Percentiles rank a stretch among this genome's conserved stretches.
Conservation (phyloP, 2,329 filamentous ascomycete species). For the Leptoxyphium fumago region DNA sequence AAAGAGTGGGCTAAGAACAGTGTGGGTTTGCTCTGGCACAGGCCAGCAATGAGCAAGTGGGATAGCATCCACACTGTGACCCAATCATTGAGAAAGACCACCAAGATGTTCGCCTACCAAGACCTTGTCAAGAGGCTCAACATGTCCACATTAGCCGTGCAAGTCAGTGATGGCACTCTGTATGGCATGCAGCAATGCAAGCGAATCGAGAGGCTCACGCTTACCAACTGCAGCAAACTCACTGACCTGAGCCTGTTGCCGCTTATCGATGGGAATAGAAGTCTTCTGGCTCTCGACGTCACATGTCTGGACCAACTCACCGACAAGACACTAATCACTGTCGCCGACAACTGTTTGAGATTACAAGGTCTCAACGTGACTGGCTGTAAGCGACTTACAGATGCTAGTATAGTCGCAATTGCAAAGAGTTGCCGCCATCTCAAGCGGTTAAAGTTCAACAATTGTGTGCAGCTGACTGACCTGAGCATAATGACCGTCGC, state of each 20-base stretch:
- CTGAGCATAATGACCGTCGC: slow-evolving; percentile 74
- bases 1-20: slow-evolving; percentile 85
- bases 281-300: slow-evolving; percentile 79
- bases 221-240: slow-evolving; percentile 76
- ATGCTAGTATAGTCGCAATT: slow-evolving; percentile 67
- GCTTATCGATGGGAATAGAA: slow-evolving; percentile 63
- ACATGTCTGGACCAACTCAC: slow-evolving; percentile 70
- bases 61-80: slow-evolving; percentile 67
- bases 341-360: slow-evolving; percentile 68
- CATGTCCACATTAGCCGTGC: slow-evolving; percentile 59
- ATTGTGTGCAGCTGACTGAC: slow-evolving; percentile 74
- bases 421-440: slow-evolving; percentile 73
- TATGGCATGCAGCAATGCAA: slow-evolving; percentile 71
- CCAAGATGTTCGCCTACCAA: slow-evolving; percentile 78
- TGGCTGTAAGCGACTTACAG: slow-evolving; percentile 68
- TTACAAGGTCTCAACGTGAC: slow-evolving; percentile 91
- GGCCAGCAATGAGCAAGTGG: slow-evolving; percentile 82
- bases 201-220: slow-evolving; percentile 76
- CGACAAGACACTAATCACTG: slow-evolving; percentile 59
- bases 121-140: slow-evolving; percentile 89
- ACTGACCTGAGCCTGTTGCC: slow-evolving; percentile 72
- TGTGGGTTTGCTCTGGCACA: slow-evolving; percentile 88
- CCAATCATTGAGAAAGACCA: slow-evolving; percentile 52
- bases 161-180: slow-evolving; percentile 81
- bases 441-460: slow-evolving; percentile 91